phyloP scores from a whole-genome alignment of 1,284 basidiomycete species.

The Apiotrichum brassicae region DNA sequence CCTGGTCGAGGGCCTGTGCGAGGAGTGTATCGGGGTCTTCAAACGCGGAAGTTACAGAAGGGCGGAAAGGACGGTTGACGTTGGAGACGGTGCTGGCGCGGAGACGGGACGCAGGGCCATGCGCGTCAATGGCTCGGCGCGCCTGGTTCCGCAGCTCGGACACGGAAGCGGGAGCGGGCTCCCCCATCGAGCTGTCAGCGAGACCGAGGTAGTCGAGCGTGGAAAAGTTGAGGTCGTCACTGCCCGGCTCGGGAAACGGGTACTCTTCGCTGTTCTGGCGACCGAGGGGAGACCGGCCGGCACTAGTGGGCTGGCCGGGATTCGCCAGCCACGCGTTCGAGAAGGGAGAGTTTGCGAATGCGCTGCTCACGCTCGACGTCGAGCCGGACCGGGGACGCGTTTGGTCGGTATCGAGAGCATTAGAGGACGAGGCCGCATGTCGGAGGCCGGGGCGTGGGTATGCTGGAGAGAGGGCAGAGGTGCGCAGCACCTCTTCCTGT shows the following conservation, averaged over 20 bases:
- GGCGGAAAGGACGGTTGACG: slow-evolving; percentile 56
- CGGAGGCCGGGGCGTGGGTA: slow-evolving; percentile 54
- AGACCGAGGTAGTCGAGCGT: slow-evolving; percentile 92
- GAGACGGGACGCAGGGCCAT: slow-evolving; percentile 60
- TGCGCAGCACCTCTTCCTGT: slow-evolving; percentile 18
- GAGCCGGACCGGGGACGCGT: slow-evolving; percentile 85
- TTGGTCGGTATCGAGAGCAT: slow-evolving; percentile 54
- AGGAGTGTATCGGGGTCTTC: slow-evolving; percentile 52
- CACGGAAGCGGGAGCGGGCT: slow-evolving; percentile 64
- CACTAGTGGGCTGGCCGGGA: slow-evolving; percentile 22
- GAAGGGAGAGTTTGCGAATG: slow-evolving; percentile 79
- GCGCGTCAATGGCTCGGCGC: slow-evolving; percentile 71
- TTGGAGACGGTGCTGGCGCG: slow-evolving; percentile 88
- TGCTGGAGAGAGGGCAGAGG: slow-evolving; percentile 37
- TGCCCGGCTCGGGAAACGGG: background rate
- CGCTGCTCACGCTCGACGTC: slow-evolving; percentile 68
- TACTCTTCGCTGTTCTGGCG: slow-evolving; percentile 8
- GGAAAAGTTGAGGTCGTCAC: slow-evolving; percentile 80
- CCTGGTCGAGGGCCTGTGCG: slow-evolving; percentile 30
- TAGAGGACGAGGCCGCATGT: slow-evolving; percentile 61
- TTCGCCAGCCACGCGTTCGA: slow-evolving; percentile 77
- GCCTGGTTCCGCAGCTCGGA: slow-evolving; percentile 77
- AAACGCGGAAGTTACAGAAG: slow-evolving; percentile 58
- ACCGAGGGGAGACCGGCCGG: slow-evolving; percentile 30
- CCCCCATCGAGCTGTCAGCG: slow-evolving; percentile 50